These are phyloP conservation scores for Ceratobasidium sp. DNA, from an alignment of 1,284 basidiomycete species.

Conservation along the genomic window DNA sequence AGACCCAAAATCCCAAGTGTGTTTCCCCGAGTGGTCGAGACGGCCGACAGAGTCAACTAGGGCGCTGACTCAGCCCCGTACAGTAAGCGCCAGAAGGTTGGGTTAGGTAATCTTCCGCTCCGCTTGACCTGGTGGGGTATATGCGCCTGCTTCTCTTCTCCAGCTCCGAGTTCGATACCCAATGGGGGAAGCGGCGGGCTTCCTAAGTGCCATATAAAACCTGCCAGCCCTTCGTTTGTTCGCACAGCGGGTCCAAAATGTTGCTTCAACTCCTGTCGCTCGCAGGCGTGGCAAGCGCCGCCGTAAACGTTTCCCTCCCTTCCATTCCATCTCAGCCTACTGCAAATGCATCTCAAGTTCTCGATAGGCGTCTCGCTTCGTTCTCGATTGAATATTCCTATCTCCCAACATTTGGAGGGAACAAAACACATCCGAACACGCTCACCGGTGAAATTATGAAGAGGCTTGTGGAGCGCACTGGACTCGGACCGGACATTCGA, in stretches of 20 bases:
- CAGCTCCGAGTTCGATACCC: not conserved
- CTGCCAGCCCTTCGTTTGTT: too few relatives aligned
- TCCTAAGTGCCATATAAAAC: too few relatives aligned
- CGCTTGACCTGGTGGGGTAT: constrained; percentile 1
- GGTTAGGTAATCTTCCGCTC: not conserved
- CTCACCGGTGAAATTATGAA: constrained; percentile 56
- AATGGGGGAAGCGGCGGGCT: constrained; percentile 23
- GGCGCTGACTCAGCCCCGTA: too few relatives aligned
- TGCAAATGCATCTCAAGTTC: constrained; percentile 53
- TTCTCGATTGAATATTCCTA: constrained; percentile 59
- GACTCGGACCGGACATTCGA: constrained; percentile 56
- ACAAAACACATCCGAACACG: constrained; percentile 55
- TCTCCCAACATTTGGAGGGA: constrained; percentile 56
- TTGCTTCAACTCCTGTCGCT: constrained; percentile 13
- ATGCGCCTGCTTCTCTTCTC: constrained; percentile 37
- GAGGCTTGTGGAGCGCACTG: constrained; percentile 57
- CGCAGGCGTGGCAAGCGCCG: constrained; percentile 1
- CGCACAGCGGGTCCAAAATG: not conserved
- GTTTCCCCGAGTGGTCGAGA: constrained; percentile 32
- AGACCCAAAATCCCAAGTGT: constrained; percentile 17
- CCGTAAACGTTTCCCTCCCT: constrained; percentile 30
- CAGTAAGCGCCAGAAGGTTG: too few relatives aligned
- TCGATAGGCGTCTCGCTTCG: constrained; percentile 56
- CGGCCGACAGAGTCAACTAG: too few relatives aligned
- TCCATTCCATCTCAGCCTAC: constrained; percentile 18